phyloP scores from a whole-genome alignment of 2,329 filamentous ascomycete genomes.

The Chaetomium sp. region DNA sequence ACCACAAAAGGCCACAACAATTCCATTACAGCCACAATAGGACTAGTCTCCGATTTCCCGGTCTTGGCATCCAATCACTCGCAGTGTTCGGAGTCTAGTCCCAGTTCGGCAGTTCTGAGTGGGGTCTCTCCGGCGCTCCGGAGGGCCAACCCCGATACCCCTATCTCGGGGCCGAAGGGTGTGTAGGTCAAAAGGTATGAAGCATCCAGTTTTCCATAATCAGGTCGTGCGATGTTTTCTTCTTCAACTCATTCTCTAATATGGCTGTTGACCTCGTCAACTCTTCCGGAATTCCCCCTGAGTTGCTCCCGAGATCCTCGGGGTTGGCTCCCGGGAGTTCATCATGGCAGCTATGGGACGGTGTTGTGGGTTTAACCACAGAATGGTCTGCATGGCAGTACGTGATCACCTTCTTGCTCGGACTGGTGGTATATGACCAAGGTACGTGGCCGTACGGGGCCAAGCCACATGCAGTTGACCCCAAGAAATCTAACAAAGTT shows the following conservation, averaged over 20 bases:
- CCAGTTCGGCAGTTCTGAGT: slow-evolving; percentile 26
- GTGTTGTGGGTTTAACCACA: background rate
- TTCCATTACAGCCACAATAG: slow-evolving; percentile 29
- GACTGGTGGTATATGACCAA: slow-evolving; percentile 47
- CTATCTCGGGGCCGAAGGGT: background rate
- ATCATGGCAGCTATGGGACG: background rate
- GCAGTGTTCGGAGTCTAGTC: slow-evolving; percentile 41
- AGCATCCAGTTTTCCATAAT: background rate
- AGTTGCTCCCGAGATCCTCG: background rate
- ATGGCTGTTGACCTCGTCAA: slow-evolving; percentile 9
- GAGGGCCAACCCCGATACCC: background rate
- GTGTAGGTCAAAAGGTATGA: slow-evolving; percentile 16
- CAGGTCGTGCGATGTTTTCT: too few species aligned
- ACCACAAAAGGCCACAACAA: background rate
- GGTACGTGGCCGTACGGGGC: slow-evolving; percentile 37
- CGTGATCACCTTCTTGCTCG: slow-evolving; percentile 39
- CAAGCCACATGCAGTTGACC: too few species aligned
- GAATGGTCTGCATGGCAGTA: slow-evolving; percentile 38
- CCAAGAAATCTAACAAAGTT: background rate
- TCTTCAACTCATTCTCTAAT: background rate
- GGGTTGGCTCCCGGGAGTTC: slow-evolving; percentile 18
- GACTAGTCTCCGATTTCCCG: slow-evolving; percentile 39
- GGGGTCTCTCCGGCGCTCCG: slow-evolving; percentile 1
- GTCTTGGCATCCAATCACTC: background rate
- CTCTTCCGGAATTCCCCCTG: background rate